These are phyloP conservation scores for Penicillium samsonianum DNA, from an alignment of 495 filamentous ascomycete species.

Conservation along the genomic window DNA sequence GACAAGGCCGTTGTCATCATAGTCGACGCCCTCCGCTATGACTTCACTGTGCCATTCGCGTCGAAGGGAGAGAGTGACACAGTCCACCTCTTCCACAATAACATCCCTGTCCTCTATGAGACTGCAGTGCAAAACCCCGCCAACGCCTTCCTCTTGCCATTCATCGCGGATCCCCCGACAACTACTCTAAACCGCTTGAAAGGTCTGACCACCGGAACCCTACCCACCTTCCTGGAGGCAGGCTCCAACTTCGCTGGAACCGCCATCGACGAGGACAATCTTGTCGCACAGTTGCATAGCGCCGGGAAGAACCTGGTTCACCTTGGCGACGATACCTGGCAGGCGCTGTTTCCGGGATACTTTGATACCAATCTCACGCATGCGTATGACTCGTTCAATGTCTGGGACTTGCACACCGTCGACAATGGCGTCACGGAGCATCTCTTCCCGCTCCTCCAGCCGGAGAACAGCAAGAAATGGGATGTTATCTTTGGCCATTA, in stretches of 20 bases:
- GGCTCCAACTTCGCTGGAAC: constrained; percentile 95
- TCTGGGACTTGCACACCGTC: constrained; percentile 96
- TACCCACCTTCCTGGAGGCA: constrained; percentile 91
- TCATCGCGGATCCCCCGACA: constrained; percentile 96
- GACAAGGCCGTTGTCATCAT: constrained; percentile 88
- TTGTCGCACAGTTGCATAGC: constrained; percentile 77
- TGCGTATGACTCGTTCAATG: constrained; percentile 95
- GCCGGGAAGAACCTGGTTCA: constrained; percentile 87
- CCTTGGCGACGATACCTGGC: constrained; percentile 96
- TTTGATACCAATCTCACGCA: constrained; percentile 82
- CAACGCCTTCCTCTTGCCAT: constrained; percentile 87
- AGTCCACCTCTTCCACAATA: constrained; percentile 80
- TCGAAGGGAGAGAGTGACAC: constrained; percentile 49
- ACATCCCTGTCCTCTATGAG: constrained; percentile 82
- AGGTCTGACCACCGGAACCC: constrained; percentile 89
- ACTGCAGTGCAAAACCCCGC: constrained; percentile 68
- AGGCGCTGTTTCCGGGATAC: constrained; percentile 84
- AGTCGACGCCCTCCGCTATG: constrained; percentile 92
- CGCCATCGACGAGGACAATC: constrained; percentile 96
- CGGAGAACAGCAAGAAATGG: constrained; percentile 68
- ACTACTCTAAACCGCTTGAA: constrained; percentile 90
- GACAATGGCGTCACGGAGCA: constrained; percentile 96
- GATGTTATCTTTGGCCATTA: constrained; percentile 92
- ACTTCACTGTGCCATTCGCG: constrained; percentile 85
- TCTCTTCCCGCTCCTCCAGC: constrained; percentile 77